Conservation (phyloP, 441 rosid genomes). For the Mallotus japonicus region DNA sequence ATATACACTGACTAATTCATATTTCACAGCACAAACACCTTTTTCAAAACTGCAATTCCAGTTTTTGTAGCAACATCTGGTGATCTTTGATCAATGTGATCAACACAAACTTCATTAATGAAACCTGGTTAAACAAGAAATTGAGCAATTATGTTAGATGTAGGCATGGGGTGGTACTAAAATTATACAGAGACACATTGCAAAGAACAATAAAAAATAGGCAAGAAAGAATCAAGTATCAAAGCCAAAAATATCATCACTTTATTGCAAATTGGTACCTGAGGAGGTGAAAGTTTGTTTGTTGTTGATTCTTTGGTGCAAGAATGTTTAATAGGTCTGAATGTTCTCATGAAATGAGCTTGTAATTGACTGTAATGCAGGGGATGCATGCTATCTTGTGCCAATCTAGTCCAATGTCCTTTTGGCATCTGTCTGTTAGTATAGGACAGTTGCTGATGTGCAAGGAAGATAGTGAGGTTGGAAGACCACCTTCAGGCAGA, state of each 20-base stretch:
- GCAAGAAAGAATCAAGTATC: no score
- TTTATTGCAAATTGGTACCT: not conserved
- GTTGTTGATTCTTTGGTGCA: not conserved
- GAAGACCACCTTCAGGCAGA: slow-evolving; percentile 1
- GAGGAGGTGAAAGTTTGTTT: not conserved
- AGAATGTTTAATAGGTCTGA: not conserved
- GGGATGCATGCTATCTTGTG: not conserved
- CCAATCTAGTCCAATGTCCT: not conserved
- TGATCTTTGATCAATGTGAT: no score
- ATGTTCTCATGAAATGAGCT: not conserved
- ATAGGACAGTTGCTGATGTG: not conserved
- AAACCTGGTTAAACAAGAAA: no score
- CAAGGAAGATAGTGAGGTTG: not conserved
- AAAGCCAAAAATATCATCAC: not conserved
- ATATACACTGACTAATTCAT: no score
- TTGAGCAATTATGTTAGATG: no score
- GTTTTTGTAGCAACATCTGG: no score
- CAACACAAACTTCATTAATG: no score
- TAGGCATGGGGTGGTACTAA: no score
- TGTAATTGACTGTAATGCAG: not conserved
- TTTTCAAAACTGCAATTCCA: no score
- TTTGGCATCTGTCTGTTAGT: not conserved
- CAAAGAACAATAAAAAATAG: no score
- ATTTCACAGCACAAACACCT: no score
- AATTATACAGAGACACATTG: no score